Evolutionary conservation across 192 early-diverging fungal genomes (phyloP), one percentile per base, ranked within the genome.

Genomic region (Coemansia brasiliensis): DNA sequence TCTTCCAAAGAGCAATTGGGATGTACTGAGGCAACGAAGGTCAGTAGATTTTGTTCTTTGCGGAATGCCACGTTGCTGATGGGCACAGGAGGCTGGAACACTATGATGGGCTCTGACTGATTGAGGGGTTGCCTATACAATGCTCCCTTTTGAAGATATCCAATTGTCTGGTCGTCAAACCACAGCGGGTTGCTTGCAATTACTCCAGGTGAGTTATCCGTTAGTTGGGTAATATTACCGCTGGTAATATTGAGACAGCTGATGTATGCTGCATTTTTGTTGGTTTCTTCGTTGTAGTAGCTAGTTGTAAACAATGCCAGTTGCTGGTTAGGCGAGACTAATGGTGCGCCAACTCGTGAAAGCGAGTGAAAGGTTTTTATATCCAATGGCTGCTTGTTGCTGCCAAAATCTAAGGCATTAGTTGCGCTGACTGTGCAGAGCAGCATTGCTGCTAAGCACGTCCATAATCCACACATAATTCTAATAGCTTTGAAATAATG

Each of bases 351-450:
- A 5, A 70, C 37, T 17, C 70, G 69, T 15, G 37, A 44, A 26
- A 79, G 60, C 9, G 70, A 69, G 45, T 72, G 66, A 39, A 72
- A 72, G 25, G 54, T 25, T 3, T 39, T 40, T 16, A 56, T 83
- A 10, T 74, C 55, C 55, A 86, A 85, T 57, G 85, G 84, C 52
- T 68, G 46, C 46, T 35, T 35, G 1, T 35, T 35, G 32, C 32
- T 35, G 32, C 32, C 32, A 35, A 35, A 10, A 2, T 35, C 32
- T 10, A 35, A 10, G 7, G 32, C 32, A 35, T 35, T 35, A 10
- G 32, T 35, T 35, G 32, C 10, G 32, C 32, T 35, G 32, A 7
- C 3, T 35, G 32, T 35, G 32, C 10, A 35, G 2, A 35, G 32
- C 32, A 35, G 32, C 32, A 35, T 2, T 35, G 32, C 32, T 35